Evolutionary conservation across 202 grass and related monocot species (phyloP), one percentile per base, ranked within the genome.

Genomic region (Zoysia matrella): DNA sequence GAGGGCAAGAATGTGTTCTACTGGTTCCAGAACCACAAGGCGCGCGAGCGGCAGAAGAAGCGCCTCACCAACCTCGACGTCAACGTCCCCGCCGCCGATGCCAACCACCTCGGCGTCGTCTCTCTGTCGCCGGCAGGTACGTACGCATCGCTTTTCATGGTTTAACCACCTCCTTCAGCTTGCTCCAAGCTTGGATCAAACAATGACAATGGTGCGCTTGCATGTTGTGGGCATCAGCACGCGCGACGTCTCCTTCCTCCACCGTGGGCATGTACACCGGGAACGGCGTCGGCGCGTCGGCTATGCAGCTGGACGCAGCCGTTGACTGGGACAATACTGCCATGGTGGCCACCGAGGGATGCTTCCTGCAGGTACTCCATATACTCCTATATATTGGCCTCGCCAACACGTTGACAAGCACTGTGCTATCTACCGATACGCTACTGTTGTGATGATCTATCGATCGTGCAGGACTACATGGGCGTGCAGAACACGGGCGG

Each of bases 1-100:
- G 96, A 99, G 82, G 96, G 96, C 60, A 98, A 98, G 90, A 98
- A 98, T 71, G 96, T 98, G 47, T 98, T 98, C 80, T 98, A 98
- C 75, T 98, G 96, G 96, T 98, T 98, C 70, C 96, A 98, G 91
- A 98, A 98, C 85, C 96, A 98, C 87, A 98, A 98, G 92, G 96
- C 96, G 18, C 88, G 96, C 1, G 96, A 98, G 78, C 80, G 96
- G 4, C 96, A 98, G 74, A 99, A 99, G 89, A 93, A 91, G 71
- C 77, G 92, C 57, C 83, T 99, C 83, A 90, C 86, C 83, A 81
- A 10, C 61, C 80, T 83, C 88, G 85, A 87, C 66, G 63, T 88
- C 69, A 83, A 76, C 80, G 13, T 55, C 46, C 9, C 57, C 80
- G 4, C 57, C 46, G 4, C 79, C 18, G 22, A 46, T 58, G 51